These are phyloP conservation scores for Ceratocystis smalleyi DNA, from an alignment of 2,329 filamentous ascomycete species.

Conservation along the genomic window DNA sequence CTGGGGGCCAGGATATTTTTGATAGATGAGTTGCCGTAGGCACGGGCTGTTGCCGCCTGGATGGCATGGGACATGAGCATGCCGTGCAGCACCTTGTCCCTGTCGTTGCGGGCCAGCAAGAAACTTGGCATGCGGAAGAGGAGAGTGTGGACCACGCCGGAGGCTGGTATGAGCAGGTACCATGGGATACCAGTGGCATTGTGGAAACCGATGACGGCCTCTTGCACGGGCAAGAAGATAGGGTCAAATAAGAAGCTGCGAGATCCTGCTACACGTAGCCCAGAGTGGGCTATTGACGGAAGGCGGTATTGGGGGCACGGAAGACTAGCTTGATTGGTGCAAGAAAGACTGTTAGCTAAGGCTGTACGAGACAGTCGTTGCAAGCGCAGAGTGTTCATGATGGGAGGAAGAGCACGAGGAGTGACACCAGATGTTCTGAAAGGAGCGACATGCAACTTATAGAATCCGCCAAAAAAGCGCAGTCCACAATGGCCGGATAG, in stretches of 20 bases:
- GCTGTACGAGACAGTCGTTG: background rate
- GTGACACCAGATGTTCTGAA: background rate
- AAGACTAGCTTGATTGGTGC: background rate
- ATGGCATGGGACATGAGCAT: constrained; percentile 20
- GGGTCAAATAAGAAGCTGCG: constrained; percentile 15
- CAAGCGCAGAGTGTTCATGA: background rate
- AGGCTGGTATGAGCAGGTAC: constrained; percentile 39
- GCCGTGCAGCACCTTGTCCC: constrained; percentile 19
- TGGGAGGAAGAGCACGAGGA: background rate
- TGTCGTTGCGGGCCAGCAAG: constrained; percentile 25
- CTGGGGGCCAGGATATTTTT: constrained; percentile 7
- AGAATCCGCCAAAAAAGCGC: background rate
- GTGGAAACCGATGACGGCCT: constrained; percentile 32
- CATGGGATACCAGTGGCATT: constrained; percentile 32
- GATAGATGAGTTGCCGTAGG: constrained; percentile 23
- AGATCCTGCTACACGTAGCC: background rate
- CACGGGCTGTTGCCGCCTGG: constrained; percentile 19
- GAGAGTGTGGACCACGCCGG: constrained; percentile 33
- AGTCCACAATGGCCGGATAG: background rate
- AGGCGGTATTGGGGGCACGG: background rate
- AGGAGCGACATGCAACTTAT: background rate
- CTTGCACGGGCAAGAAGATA: constrained; percentile 27
- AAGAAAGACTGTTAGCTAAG: background rate
- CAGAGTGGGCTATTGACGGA: background rate
- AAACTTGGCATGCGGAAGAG: constrained; percentile 33